These are phyloP conservation scores for Pseudogymnoascus sp. DNA, from an alignment of 2,329 filamentous ascomycete species.

Conservation along the genomic window DNA sequence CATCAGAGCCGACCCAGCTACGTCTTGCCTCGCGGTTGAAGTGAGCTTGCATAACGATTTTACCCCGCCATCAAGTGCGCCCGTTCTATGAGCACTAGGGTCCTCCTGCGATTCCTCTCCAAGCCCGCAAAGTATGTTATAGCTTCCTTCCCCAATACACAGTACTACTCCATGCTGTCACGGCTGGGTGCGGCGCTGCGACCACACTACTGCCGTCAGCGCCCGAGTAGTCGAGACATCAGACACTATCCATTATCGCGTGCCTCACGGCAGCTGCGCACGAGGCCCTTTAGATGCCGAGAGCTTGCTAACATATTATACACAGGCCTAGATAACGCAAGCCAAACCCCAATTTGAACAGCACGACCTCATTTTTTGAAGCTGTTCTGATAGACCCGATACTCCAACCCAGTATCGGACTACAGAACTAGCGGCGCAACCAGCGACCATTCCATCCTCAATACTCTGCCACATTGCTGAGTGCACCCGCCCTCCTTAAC, in stretches of 20 bases:
- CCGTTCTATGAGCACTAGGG: conserved; percentile 72
- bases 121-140: conserved; percentile 80
- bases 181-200: background rate
- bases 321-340: conserved; percentile 53
- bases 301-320: conserved; percentile 9
- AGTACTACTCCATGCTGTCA: background rate
- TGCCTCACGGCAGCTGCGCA: background rate
- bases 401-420: conserved; percentile 76
- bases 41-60: background rate
- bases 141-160: background rate
- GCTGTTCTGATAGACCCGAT: conserved; percentile 77
- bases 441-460: conserved; percentile 80
- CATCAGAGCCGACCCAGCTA: background rate
- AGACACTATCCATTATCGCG: background rate
- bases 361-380: conserved; percentile 21
- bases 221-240: background rate
- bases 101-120: conserved; percentile 86
- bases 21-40: background rate
- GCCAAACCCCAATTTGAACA: conserved; percentile 30
- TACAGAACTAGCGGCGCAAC: conserved; percentile 53
- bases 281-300: background rate
- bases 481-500: conserved; percentile 87
- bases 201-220: background rate
- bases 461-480: conserved; percentile 76
- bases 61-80: background rate